Evolutionary conservation across 176 grass and related monocot species (phyloP), one percentile per base, ranked within the genome.

Genomic region (Triticum dicoccoides): DNA sequence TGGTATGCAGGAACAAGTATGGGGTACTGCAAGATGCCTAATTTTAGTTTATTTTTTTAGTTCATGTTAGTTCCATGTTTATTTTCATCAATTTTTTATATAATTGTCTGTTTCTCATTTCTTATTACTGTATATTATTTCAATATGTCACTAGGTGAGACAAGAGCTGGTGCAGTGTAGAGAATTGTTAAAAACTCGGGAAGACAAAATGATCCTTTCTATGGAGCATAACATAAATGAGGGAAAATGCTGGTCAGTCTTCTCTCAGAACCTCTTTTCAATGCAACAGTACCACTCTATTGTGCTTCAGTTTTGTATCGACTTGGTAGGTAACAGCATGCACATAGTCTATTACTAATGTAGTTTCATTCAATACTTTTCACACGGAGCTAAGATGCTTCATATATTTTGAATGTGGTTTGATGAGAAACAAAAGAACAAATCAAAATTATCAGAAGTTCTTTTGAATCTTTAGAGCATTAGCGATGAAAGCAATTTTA

Each of bases 141-240:
- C 24, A 74, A 73, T 79, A 44, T 38, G 66, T 67, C 35, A 39
- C 29, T 80, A 95, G 95, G 85, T 84, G 62, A 86, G 73, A 51
- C 85, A 84, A 85, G 87, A 98, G 29, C 73, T 98, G 86, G 84
- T 54, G 24, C 69, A 61, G 68, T 92, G 52, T 81, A 76, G 63
- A 90, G 91, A 90, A 88, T 77, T 85, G 71, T 86, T 81, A 37
- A 77, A 27, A 59, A 65, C 63, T 69, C 64, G 93, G 41, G 89
- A 89, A 73, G 81, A 66, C 61, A 84, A 84, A 76, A 79, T 86
- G 79, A 61, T 59, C 59, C 70, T 51, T 86, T 85, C 74, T 23
- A n/a, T 13, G 9, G 68, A 94, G 81, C 80, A 61, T 73, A 76
- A 54, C 70, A 54, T 38, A 64, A 63, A 79, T 77, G 90, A 84